Conservation (phyloP, 768 basidiomycete genomes). For the Termitomyces sp. region DNA sequence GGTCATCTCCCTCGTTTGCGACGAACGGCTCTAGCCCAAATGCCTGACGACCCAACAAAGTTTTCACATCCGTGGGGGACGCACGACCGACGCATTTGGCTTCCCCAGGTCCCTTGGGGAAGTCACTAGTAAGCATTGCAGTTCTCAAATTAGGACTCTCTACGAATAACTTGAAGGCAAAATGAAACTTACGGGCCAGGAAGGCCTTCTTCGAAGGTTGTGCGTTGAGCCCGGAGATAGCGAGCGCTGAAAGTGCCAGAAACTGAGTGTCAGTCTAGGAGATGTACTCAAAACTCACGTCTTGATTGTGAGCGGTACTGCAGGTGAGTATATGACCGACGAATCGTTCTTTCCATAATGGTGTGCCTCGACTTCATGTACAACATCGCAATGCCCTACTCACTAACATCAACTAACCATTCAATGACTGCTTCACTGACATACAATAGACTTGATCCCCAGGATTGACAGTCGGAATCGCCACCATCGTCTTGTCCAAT, state of each 20-base stretch:
- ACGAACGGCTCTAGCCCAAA: constrained; percentile 33
- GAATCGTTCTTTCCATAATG: constrained; percentile 46
- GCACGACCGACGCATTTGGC: constrained; percentile 36
- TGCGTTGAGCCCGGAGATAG: constrained; percentile 46
- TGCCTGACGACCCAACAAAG: constrained; percentile 29
- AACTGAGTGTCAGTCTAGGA: neutral
- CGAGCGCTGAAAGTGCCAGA: constrained; percentile 26
- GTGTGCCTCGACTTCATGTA: constrained; percentile 49
- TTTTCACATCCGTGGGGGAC: constrained; percentile 26
- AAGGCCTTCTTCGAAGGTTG: constrained; percentile 40
- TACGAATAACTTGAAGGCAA: too few relatives aligned
- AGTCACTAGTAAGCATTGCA: constrained; percentile 30
- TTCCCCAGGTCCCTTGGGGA: constrained; percentile 49
- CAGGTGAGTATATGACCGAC: constrained; percentile 53
- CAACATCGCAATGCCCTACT: constrained; percentile 48
- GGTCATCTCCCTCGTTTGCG: neutral
- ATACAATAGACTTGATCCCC: constrained; percentile 62
- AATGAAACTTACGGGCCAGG: constrained; percentile 39
- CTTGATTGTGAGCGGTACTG: constrained; percentile 43
- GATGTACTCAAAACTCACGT: constrained; percentile 29
- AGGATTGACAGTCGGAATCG: constrained; percentile 52
- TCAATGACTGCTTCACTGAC: constrained; percentile 3
- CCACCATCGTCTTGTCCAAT: constrained; percentile 50
- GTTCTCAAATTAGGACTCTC: neutral
- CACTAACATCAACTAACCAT: neutral